These are phyloP conservation scores for Coemansia sp. DNA, from an alignment of 192 early-diverging fungal genomes.

Conservation along the genomic window DNA sequence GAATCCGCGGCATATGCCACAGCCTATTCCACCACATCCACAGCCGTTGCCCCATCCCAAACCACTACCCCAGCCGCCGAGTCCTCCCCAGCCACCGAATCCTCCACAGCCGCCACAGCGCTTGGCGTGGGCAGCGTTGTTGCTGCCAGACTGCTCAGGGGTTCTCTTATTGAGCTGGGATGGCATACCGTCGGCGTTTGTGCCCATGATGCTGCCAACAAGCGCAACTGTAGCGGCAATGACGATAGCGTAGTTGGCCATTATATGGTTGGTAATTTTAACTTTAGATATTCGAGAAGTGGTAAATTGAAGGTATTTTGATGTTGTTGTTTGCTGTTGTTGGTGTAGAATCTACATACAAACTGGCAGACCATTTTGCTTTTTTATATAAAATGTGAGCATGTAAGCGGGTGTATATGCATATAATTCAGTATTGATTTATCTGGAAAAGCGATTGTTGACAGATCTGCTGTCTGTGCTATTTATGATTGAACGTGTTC, in stretches of 20 bases:
- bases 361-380: background rate
- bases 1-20: background rate
- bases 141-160: background rate
- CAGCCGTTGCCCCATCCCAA: background rate
- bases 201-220: background rate
- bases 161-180: background rate
- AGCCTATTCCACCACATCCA: background rate
- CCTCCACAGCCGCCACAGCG: background rate
- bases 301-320: background rate
- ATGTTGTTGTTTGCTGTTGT: background rate
- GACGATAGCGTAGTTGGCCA: background rate
- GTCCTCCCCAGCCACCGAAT: background rate
- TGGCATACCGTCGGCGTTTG: background rate
- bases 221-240: background rate
- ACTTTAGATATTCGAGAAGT: background rate
- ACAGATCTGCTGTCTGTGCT: too few species aligned
- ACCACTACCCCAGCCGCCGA: background rate
- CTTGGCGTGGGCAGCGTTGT: background rate
- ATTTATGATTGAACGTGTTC: too few species aligned
- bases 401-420: too few species aligned
- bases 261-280: background rate
- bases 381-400: background rate
- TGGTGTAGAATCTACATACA: background rate
- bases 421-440: too few species aligned
- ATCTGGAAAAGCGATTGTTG: too few species aligned